These are phyloP conservation scores for Boletus sp. DNA, from an alignment of 1,284 basidiomycete species.

Conservation along the genomic window DNA sequence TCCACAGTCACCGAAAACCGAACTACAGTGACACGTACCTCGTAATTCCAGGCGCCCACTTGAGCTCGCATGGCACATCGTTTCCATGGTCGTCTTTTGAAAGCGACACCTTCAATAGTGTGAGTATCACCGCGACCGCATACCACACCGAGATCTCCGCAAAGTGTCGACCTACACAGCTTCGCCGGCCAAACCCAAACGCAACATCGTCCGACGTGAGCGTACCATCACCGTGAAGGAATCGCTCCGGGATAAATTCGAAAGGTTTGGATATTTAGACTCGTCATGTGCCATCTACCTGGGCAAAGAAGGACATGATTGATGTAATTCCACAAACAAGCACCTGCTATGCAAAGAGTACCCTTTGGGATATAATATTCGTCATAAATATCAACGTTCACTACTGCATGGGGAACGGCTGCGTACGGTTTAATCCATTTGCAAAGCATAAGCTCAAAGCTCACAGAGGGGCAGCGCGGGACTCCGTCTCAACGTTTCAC, in stretches of 20 bases:
- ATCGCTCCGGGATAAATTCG: constrained; percentile 19
- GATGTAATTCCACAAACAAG: neutral
- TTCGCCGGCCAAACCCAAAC: constrained; percentile 21
- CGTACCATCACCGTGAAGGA: constrained; percentile 17
- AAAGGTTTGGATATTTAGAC: constrained; percentile 12
- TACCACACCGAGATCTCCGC: constrained; percentile 14
- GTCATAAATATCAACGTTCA: constrained; percentile 18
- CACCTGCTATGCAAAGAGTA: neutral
- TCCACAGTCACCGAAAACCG: neutral
- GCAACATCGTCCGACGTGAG: constrained; percentile 14
- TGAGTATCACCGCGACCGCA: constrained; percentile 13
- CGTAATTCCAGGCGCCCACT: constrained; percentile 13
- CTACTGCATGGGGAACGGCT: constrained; percentile 16
- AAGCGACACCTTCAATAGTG: constrained; percentile 16
- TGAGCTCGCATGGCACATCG: constrained; percentile 5
- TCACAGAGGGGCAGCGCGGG: constrained; percentile 12
- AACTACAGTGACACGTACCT: constrained; percentile 6
- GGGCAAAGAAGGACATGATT: neutral
- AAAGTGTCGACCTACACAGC: constrained; percentile 17
- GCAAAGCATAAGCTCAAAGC: neutral
- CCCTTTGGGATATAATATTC: constrained; percentile 19
- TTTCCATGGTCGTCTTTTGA: constrained; percentile 12
- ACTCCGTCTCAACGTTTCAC: constrained; percentile 32
- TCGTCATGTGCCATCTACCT: constrained; percentile 18
- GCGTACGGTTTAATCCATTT: neutral